Conservation (phyloP, 192 early-diverging fungal species). For the Martensiomyces pterosporus region DNA sequence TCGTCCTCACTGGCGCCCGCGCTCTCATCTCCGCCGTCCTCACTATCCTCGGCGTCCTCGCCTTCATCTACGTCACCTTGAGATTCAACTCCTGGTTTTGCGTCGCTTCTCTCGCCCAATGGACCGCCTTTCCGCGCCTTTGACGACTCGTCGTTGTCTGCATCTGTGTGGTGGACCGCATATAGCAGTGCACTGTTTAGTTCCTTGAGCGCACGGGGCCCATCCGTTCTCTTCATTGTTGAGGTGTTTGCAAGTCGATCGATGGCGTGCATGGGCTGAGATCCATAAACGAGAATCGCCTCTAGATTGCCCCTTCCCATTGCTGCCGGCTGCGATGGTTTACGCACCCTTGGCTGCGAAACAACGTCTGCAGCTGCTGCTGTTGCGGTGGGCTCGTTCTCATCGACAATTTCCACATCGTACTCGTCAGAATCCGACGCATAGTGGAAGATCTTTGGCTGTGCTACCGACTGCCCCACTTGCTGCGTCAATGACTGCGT, state of each 20-base stretch:
- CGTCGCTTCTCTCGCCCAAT: too few relatives aligned
- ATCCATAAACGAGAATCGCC: slow-evolving; percentile 23
- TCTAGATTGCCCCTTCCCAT: slow-evolving; percentile 6
- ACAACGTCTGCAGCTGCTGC: neutral
- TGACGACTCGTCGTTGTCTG: too few relatives aligned
- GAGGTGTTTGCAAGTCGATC: too few relatives aligned
- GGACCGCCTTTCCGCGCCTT: neutral
- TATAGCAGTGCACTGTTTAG: slow-evolving; percentile 32
- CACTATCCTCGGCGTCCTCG: slow-evolving; percentile 3
- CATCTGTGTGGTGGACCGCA: slow-evolving; percentile 25
- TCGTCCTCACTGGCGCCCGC: neutral
- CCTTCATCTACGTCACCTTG: slow-evolving; percentile 1
- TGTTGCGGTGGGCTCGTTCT: neutral
- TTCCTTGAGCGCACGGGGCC: slow-evolving; percentile 18
- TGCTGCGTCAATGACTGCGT: too few relatives aligned
- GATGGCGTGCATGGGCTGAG: slow-evolving; percentile 27
- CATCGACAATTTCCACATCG: slow-evolving; percentile 31
- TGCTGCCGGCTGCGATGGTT: too few relatives aligned
- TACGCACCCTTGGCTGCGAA: neutral
- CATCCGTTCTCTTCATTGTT: slow-evolving; percentile 12
- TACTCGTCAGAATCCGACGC: slow-evolving; percentile 24
- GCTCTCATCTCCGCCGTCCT: neutral
- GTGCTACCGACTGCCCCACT: too few relatives aligned
- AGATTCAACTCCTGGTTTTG: too few relatives aligned
- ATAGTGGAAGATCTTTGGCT: slow-evolving; percentile 4